Evolutionary conservation across 1,284 basidiomycete species (phyloP), one percentile per base, ranked within the genome.

Genomic region (Cystobasidium slooffiae): DNA sequence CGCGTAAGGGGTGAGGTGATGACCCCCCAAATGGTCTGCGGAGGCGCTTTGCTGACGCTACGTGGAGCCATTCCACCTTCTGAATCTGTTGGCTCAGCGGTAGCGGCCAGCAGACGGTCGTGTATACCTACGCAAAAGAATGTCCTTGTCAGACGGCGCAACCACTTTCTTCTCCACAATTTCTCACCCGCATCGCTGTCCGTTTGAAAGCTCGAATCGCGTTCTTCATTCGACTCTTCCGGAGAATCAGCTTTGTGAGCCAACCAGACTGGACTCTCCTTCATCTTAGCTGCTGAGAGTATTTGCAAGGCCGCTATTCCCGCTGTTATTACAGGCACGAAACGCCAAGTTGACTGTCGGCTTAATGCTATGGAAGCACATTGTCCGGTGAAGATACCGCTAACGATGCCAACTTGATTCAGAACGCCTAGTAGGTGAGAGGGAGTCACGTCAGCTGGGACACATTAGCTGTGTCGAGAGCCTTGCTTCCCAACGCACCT

Each of bases 381-480:
- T 41, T 80, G 80, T 10, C 79, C 77, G n/a, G 64, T 20, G 53
- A 80, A 74, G 74, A 81, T 80, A 1, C 80, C 80, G 49, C 75
- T 41, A 65, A 78, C 78, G 75, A 80, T 80, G 1, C 76, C 75
- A 31, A 81, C 67, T 61, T 81, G 83, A 47, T 83, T 84, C 6
- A 83, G 72, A 51, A 84, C 82, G n/a, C 83, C 83, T 77, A 59
- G 39, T 6, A 6, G 58, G 24, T 1, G n/a, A 44, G 4, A 44
- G 3, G 39, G 3, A n/a, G 16, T 10, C 7, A 8, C 4, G 56
- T 31, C 7, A 64, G 49, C 59, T 16, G 9, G 7, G 0, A 1
- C 7, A 1, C 9, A 1, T 2, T 12, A 31, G n/a, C 5, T 22
- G 20, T 31, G 6, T 3, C 59, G 8, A 20, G 8, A n/a, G 20